Evolutionary conservation across 352 stramenopile genomes (phyloP).

Genomic region (Peronosclerospora sorghi): DNA sequence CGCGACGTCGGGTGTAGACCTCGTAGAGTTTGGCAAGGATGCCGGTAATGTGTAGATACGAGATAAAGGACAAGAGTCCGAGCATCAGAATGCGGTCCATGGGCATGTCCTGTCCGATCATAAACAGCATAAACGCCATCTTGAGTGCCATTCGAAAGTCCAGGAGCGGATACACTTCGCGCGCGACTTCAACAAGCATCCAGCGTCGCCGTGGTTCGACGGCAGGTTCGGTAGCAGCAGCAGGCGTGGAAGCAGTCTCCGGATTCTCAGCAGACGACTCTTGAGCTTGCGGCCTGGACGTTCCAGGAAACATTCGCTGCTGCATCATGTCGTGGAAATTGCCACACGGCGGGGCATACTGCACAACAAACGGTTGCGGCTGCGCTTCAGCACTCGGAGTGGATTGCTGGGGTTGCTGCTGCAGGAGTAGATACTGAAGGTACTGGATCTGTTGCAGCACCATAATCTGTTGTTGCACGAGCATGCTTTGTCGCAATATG

Average conservation of each 20-base stretch:
- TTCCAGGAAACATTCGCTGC: constrained; percentile 18
- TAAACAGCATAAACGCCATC: constrained; percentile 85
- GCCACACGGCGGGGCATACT: constrained; percentile 19
- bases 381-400: neutral
- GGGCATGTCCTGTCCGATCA: constrained; percentile 78
- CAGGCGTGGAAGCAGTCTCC: neutral
- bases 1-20: constrained; percentile 36
- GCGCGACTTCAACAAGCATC: constrained; percentile 36
- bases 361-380: constrained; percentile 9
- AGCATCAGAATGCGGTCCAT: constrained; percentile 67
- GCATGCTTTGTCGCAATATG: constrained; percentile 42
- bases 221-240: constrained; percentile 6
- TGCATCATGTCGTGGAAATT: constrained; percentile 27
- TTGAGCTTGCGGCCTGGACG: constrained; percentile 3
- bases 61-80: constrained; percentile 54
- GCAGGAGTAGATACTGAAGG: constrained; percentile 49
- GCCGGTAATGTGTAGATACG: constrained; percentile 75
- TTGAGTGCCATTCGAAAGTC: constrained; percentile 73
- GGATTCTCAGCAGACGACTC: constrained; percentile 7
- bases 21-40: constrained; percentile 79
- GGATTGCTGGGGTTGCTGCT: constrained; percentile 17
- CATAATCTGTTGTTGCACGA: constrained; percentile 74
- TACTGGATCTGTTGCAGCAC: constrained; percentile 77
- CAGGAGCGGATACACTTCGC: constrained; percentile 48
- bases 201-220: constrained; percentile 7